Conservation (phyloP, 1,139 yeast genomes). For the Tardiomyces blankii region DNA sequence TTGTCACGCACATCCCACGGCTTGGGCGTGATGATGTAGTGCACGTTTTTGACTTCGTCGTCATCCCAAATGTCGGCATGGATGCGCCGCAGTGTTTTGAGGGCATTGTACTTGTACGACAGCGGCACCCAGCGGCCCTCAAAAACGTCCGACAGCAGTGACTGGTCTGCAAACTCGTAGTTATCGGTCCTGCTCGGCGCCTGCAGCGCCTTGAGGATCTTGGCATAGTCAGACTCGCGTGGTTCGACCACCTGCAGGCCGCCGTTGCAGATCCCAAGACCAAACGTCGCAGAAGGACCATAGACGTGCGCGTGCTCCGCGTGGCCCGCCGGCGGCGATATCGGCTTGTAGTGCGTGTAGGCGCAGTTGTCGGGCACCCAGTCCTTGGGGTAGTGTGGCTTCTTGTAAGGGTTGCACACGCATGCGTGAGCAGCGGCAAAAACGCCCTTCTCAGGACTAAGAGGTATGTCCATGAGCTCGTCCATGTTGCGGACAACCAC, state of each 20-base stretch:
- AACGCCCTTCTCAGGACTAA: conserved; percentile 22
- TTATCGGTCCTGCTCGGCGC: conserved; percentile 25
- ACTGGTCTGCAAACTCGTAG: conserved; percentile 48
- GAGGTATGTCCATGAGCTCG: conserved; percentile 37
- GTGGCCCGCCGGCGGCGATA: conserved; percentile 7
- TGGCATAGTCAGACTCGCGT: conserved; percentile 22
- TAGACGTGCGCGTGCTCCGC: conserved; percentile 6
- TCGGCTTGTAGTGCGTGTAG: conserved; percentile 28
- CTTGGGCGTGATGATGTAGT: conserved; percentile 43
- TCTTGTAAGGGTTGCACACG: conserved; percentile 43
- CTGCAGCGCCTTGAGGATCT: conserved; percentile 29
- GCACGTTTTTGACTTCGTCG: conserved; percentile 39
- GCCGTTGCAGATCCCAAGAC: conserved; percentile 41
- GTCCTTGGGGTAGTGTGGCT: conserved; percentile 39
- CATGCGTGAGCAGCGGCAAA: conserved; percentile 54
- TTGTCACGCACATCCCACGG: conserved; percentile 40
- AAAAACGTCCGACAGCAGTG: conserved; percentile 42
- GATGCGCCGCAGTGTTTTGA: conserved; percentile 35
- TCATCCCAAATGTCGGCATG: conserved; percentile 38
- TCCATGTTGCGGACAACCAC: conserved; percentile 43
- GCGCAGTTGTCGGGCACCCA: conserved; percentile 42
- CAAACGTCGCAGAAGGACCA: conserved; percentile 31
- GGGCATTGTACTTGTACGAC: conserved; percentile 41
- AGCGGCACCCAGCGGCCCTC: conserved; percentile 37
- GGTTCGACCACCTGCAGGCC: conserved; percentile 43